Evolutionary conservation across 1,284 basidiomycete species (phyloP).

Genomic region (Rhodotorula sp.): DNA sequence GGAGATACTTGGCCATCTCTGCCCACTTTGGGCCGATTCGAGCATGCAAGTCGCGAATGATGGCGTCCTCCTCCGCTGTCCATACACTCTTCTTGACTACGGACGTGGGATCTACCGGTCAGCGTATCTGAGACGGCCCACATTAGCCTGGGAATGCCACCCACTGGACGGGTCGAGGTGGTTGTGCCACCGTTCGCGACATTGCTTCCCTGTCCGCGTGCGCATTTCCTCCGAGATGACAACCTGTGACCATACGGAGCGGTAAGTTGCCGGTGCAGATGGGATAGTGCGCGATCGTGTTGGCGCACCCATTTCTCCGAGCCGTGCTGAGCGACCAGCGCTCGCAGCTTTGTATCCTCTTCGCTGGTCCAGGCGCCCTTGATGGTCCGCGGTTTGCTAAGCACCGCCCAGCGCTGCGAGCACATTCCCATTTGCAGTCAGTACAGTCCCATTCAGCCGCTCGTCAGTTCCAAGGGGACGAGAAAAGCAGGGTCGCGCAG

Average conservation of each 20-base stretch:
- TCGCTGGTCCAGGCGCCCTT: conserved; percentile 43
- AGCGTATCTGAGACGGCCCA: too few relatives aligned
- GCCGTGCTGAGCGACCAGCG: conserved; percentile 41
- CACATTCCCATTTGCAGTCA: not conserved
- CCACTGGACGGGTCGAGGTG: conserved; percentile 44
- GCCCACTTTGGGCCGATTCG: conserved; percentile 44
- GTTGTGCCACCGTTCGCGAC: conserved; percentile 47
- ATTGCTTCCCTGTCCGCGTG: conserved; percentile 45
- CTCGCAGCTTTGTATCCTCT: conserved; percentile 40
- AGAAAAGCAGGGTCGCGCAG: too few relatives aligned
- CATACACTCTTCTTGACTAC: conserved; percentile 44
- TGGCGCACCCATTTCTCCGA: conserved; percentile 45
- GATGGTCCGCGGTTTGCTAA: conserved; percentile 34
- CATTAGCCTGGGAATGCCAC: not conserved
- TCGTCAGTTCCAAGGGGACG: not conserved
- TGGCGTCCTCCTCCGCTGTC: conserved; percentile 43
- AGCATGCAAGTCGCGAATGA: conserved; percentile 42
- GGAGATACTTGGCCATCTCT: conserved; percentile 45
- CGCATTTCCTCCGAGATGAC: conserved; percentile 42
- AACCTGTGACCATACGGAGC: conserved; percentile 1
- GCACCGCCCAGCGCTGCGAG: conserved; percentile 29
- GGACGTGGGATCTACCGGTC: not conserved
- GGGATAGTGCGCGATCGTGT: not conserved
- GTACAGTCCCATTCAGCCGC: not conserved
- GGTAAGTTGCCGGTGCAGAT: not conserved